phyloP scores from a whole-genome alignment of 352 stramenopile genomes.

The Blastocystis sp. region DNA sequence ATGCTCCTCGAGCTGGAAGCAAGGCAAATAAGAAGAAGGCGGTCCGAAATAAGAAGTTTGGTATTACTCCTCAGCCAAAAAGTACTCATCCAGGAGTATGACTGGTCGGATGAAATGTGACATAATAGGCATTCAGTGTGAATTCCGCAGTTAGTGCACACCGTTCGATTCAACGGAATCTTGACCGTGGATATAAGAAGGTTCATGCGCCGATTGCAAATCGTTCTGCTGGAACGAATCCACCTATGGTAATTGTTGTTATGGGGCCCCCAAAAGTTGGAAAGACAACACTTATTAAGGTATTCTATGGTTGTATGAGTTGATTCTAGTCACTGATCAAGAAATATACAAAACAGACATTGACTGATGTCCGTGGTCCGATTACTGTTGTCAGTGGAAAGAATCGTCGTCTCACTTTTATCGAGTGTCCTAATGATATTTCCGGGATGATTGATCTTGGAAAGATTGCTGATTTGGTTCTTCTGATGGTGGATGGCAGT shows the following conservation, averaged over 20 bases:
- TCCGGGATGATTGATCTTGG: constrained; percentile 79
- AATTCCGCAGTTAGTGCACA: constrained; percentile 90
- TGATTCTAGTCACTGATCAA: constrained; percentile 88
- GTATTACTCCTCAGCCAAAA: constrained; percentile 82
- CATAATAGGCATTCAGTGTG: constrained; percentile 92
- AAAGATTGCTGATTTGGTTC: constrained; percentile 91
- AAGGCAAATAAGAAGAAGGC: constrained; percentile 78
- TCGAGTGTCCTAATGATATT: constrained; percentile 94
- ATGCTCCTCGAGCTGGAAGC: constrained; percentile 57
- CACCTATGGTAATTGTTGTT: constrained; percentile 91
- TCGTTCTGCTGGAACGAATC: constrained; percentile 79
- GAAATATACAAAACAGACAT: constrained; percentile 96
- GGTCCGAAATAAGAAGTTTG: constrained; percentile 85
- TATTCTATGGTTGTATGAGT: constrained; percentile 71
- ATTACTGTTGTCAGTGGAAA: constrained; percentile 97
- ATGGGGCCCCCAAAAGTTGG: constrained; percentile 92
- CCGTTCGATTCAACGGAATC: constrained; percentile 92
- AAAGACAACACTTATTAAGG: constrained; percentile 92
- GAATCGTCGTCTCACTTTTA: constrained; percentile 93
- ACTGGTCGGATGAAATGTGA: constrained; percentile 76
- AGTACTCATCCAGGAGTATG: constrained; percentile 72
- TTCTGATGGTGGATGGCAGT: constrained; percentile 97
- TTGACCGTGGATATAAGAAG: constrained; percentile 93
- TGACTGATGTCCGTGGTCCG: constrained; percentile 91
- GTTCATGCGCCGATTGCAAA: constrained; percentile 85